These are phyloP conservation scores for Dactylonectria macrodidyma DNA, from an alignment of 2,329 filamentous ascomycete species.

Conservation along the genomic window DNA sequence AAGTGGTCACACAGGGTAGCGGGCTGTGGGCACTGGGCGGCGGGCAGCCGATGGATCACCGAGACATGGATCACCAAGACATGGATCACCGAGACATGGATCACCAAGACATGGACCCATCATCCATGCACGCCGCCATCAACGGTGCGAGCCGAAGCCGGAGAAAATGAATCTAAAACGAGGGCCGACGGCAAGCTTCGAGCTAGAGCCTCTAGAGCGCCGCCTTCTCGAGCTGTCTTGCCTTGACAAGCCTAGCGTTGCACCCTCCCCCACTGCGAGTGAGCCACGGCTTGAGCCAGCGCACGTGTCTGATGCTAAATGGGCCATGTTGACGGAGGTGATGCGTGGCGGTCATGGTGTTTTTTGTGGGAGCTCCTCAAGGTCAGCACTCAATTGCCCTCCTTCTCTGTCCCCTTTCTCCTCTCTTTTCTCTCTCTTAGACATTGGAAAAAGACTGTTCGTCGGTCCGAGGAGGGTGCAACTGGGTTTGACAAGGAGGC, in stretches of 20 bases:
- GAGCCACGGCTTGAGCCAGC: conserved; percentile 36
- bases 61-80: no score
- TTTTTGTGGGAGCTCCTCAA: neutral
- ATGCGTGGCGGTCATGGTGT: neutral
- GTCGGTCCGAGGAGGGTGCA: neutral
- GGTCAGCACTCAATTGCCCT: neutral
- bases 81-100: conserved; percentile 30
- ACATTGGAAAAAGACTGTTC: neutral
- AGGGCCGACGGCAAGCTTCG: conserved; percentile 48
- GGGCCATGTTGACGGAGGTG: conserved; percentile 41
- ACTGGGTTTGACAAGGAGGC: conserved; percentile 12
- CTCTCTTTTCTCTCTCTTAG: neutral
- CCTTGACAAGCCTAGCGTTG: conserved; percentile 42
- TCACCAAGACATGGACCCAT: no score
- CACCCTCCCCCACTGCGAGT: conserved; percentile 39
- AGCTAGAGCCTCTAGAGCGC: conserved; percentile 33
- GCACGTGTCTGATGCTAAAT: conserved; percentile 56
- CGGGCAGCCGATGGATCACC: conserved; percentile 39
- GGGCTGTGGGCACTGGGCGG: conserved; percentile 13
- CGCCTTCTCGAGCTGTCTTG: conserved; percentile 29
- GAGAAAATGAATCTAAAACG: conserved; percentile 52
- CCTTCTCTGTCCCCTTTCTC: neutral
- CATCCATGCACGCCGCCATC: conserved; percentile 50
- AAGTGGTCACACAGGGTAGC: conserved; percentile 6
- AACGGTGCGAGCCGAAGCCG: conserved; percentile 57